A percentile compares a stretch with the other conserved stretches of the same genome.
phyloP scores from a whole-genome alignment of 2,329 filamentous ascomycete genomes.

The Beauveria rudraprayagi region DNA sequence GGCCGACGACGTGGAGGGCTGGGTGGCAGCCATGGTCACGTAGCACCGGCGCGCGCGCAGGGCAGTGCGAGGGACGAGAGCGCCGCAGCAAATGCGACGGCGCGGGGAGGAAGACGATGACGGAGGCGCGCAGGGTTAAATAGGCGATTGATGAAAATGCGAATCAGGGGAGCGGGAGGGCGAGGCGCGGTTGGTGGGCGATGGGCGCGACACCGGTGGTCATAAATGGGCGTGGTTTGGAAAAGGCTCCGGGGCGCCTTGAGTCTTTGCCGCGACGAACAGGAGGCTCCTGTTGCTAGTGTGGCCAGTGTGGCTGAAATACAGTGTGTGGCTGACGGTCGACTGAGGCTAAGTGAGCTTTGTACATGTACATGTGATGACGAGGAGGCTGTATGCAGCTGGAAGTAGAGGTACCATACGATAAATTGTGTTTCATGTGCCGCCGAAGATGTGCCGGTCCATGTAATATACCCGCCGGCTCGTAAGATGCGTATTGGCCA shows the following conservation, averaged over 20 bases:
- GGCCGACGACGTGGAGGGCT: conserved; percentile 29
- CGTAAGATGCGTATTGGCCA: not conserved
- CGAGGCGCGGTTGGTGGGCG: not conserved
- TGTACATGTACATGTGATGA: not conserved
- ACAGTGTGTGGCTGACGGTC: not conserved
- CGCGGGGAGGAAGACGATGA: not conserved
- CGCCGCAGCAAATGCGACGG: conserved; percentile 11
- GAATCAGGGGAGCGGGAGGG: not conserved
- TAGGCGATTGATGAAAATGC: not conserved
- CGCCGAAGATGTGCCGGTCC: not conserved
- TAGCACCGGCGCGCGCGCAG: conserved; percentile 19
- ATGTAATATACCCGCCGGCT: not conserved
- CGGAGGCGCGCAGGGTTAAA: not conserved
- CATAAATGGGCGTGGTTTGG: conserved; percentile 7
- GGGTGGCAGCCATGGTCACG: conserved; percentile 34
- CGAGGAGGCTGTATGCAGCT: rapidly evolving
- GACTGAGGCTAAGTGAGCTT: not conserved
- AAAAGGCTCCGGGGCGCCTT: not conserved
- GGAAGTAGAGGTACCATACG: not conserved
- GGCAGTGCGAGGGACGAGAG: conserved; percentile 8
- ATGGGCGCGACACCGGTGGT: conserved; percentile 7
- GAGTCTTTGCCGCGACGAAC: conserved; percentile 10
- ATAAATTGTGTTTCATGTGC: not conserved
- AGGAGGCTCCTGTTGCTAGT: conserved; percentile 6
- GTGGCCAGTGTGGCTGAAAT: conserved; percentile 1